These are phyloP conservation scores for Penicillium verhagenii DNA, from an alignment of 495 filamentous ascomycete species.

Conservation along the genomic window DNA sequence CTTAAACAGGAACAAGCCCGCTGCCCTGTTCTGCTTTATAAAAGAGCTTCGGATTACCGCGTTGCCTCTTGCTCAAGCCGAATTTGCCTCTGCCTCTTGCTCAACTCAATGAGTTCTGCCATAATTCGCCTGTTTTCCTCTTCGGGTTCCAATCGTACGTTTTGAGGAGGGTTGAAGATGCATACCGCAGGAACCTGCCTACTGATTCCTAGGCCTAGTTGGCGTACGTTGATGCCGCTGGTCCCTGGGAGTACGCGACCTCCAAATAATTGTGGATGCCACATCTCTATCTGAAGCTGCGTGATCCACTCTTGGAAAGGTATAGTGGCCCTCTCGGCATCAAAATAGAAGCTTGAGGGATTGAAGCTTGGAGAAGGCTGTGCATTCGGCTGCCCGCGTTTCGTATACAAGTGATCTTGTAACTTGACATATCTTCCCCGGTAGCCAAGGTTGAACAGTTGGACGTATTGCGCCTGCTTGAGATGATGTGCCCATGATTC, in stretches of 20 bases:
- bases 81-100: too few relatives aligned
- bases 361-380: not conserved
- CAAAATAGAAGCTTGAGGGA: constrained; percentile 3
- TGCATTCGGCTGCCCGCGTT: constrained; percentile 7
- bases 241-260: not conserved
- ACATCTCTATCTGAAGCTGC: constrained; percentile 8
- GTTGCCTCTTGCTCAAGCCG: too few relatives aligned
- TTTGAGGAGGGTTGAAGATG: not conserved
- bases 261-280: not conserved
- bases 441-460: not conserved
- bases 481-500: not conserved
- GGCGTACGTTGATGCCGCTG: not conserved
- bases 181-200: not conserved
- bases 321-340: constrained; percentile 3
- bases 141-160: too few relatives aligned
- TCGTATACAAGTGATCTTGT: not conserved
- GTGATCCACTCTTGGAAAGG: constrained; percentile 3
- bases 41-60: too few relatives aligned
- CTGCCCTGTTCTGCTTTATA: too few relatives aligned
- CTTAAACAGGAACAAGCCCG: too few relatives aligned
- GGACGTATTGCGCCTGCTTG: not conserved
- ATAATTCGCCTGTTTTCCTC: too few relatives aligned
- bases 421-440: constrained; percentile 1
- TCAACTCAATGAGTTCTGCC: too few relatives aligned
- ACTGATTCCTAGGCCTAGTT: not conserved